A percentile compares a stretch with the other conserved stretches of the same genome.
Evolutionary conservation across 1,284 basidiomycete genomes (phyloP).

Genomic region (Xerocomus minutiporus): DNA sequence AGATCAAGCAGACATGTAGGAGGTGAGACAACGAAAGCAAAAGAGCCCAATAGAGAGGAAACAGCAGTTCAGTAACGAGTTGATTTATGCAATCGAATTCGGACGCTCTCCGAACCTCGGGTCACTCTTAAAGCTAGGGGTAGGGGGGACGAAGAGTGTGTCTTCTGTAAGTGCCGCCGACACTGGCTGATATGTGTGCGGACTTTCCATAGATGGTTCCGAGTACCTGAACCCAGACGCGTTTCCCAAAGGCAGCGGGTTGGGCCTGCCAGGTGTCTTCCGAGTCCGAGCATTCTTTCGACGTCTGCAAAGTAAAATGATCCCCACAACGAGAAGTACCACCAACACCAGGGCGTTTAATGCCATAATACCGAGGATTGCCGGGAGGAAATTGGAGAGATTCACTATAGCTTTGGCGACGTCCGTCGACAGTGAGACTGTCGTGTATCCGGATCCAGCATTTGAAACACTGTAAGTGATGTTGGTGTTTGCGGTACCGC

Average conservation of each 20-base stretch:
- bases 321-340: slow-evolving; percentile 48
- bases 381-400: slow-evolving; percentile 61
- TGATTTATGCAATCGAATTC: slow-evolving; percentile 41
- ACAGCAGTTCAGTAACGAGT: neutral
- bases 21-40: neutral
- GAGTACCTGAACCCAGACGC: slow-evolving; percentile 5
- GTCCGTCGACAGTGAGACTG: slow-evolving; percentile 50
- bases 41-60: slow-evolving; percentile 11
- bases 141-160: slow-evolving; percentile 56
- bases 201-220: slow-evolving; percentile 16
- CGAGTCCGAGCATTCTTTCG: slow-evolving; percentile 33
- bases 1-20: slow-evolving; percentile 3
- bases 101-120: slow-evolving; percentile 39
- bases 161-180: slow-evolving; percentile 75
- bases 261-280: slow-evolving; percentile 47
- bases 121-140: slow-evolving; percentile 53
- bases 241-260: slow-evolving; percentile 46
- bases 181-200: slow-evolving; percentile 60
- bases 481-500: slow-evolving; percentile 55
- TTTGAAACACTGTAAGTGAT: slow-evolving; percentile 63
- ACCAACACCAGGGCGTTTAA: slow-evolving; percentile 67
- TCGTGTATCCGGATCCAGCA: slow-evolving; percentile 40
- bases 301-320: slow-evolving; percentile 48
- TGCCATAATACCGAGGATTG: slow-evolving; percentile 64
- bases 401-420: slow-evolving; percentile 53